phyloP scores from a whole-genome alignment of 1,139 yeast species.

The Suhomyces panamericanus region DNA sequence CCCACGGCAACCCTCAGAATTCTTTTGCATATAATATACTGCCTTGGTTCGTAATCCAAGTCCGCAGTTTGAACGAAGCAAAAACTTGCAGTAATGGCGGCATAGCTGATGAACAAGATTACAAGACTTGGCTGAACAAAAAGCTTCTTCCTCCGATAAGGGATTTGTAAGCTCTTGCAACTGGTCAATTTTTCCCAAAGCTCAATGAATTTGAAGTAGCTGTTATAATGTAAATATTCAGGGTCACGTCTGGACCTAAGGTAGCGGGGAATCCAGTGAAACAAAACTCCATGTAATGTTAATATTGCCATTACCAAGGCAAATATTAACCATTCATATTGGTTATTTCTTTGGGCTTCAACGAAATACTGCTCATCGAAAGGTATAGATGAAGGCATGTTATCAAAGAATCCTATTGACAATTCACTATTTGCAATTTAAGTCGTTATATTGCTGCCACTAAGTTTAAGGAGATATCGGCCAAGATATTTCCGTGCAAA shows the following conservation, averaged over 20 bases:
- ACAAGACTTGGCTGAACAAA: conserved; percentile 46
- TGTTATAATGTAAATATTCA: conserved; percentile 10
- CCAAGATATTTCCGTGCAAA: not conserved
- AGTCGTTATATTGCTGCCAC: not conserved
- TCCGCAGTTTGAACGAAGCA: conserved; percentile 35
- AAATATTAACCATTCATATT: conserved; percentile 40
- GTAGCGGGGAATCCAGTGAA: conserved; percentile 42
- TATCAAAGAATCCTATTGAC: not conserved
- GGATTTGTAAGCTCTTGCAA: conserved; percentile 24
- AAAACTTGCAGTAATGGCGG: conserved; percentile 32
- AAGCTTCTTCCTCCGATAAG: conserved; percentile 17
- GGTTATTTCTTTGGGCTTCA: conserved; percentile 37
- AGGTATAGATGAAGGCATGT: conserved; percentile 22
- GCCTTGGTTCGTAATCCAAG: conserved; percentile 38
- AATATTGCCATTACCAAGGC: conserved; percentile 28
- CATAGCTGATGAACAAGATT: conserved; percentile 27
- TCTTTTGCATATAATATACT: conserved; percentile 45
- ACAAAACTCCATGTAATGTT: conserved; percentile 40
- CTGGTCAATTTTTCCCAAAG: conserved; percentile 32
- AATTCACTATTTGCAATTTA: not conserved
- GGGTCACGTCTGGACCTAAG: conserved; percentile 18
- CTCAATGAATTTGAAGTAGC: conserved; percentile 28
- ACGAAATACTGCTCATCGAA: conserved; percentile 34
- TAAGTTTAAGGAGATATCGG: conserved; percentile 6
- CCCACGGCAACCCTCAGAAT: conserved; percentile 46